Conservation (phyloP, 495 filamentous ascomycete species). For the Cercophora sp. region DNA sequence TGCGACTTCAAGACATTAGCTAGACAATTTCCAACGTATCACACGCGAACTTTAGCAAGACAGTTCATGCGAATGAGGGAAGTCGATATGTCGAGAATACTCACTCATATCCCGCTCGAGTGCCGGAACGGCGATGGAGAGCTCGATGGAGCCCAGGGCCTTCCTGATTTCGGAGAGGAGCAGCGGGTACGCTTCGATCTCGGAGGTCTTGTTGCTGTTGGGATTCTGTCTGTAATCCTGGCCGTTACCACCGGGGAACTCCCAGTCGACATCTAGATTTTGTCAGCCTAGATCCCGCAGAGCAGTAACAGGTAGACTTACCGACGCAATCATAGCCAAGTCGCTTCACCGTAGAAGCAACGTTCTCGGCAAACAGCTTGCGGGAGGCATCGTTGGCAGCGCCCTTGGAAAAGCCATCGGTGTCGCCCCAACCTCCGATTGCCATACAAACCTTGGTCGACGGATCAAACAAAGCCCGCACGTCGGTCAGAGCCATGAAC, state of each 20-base stretch:
- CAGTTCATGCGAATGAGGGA: too few relatives aligned
- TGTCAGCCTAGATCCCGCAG: too few relatives aligned
- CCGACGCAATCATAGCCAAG: slow-evolving; percentile 56
- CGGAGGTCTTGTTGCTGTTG: slow-evolving; percentile 52
- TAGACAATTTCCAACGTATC: too few relatives aligned
- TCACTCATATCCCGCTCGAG: slow-evolving; percentile 56
- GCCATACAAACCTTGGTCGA: slow-evolving; percentile 58
- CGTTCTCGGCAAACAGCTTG: slow-evolving; percentile 54
- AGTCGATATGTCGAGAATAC: too few relatives aligned
- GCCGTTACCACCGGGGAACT: slow-evolving; percentile 66
- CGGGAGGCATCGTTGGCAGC: slow-evolving; percentile 49
- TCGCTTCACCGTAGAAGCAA: slow-evolving; percentile 47
- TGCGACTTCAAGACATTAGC: too few relatives aligned
- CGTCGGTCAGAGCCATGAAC: slow-evolving; percentile 45
- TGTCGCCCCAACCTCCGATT: slow-evolving; percentile 64
- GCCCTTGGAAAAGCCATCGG: slow-evolving; percentile 49
- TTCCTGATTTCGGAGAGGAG: slow-evolving; percentile 53
- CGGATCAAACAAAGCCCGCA: slow-evolving; percentile 50
- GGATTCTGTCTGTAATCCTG: slow-evolving; percentile 53
- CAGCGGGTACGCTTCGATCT: slow-evolving; percentile 57
- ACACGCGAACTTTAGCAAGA: too few relatives aligned
- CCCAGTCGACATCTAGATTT: slow-evolving; percentile 68
- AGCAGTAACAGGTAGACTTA: too few relatives aligned
- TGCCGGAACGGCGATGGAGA: slow-evolving; percentile 62
- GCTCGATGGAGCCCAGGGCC: slow-evolving; percentile 53